These are phyloP conservation scores for Pseudopithomyces maydicus DNA, from an alignment of 2,329 filamentous ascomycete species.

Conservation along the genomic window DNA sequence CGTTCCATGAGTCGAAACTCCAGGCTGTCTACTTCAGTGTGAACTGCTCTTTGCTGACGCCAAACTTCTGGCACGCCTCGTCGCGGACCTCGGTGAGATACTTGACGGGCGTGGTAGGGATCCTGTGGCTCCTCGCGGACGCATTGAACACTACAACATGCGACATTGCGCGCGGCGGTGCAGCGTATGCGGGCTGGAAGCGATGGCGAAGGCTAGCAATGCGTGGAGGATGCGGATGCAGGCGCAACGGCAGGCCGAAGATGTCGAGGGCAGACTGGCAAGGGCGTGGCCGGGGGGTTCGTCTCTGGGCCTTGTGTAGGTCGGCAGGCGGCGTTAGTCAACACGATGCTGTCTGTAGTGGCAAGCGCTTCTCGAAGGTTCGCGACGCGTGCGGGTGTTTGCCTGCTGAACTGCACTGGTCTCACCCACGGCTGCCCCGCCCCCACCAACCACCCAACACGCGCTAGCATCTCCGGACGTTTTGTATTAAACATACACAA, in stretches of 20 bases:
- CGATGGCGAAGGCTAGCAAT: constrained; percentile 28
- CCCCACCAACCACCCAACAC: constrained; percentile 18
- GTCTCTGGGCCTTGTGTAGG: neutral
- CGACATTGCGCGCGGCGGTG: constrained; percentile 69
- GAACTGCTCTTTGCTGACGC: constrained; percentile 73
- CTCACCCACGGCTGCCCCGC: constrained; percentile 13
- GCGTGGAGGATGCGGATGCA: constrained; percentile 32
- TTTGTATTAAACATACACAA: constrained; percentile 1
- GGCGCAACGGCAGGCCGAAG: constrained; percentile 32
- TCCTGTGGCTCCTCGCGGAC: constrained; percentile 73
- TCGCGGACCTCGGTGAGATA: constrained; percentile 84
- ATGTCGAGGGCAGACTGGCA: no score
- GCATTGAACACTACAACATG: constrained; percentile 88
- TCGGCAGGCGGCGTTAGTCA: neutral
- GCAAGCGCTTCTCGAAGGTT: constrained; percentile 32
- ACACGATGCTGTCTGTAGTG: neutral
- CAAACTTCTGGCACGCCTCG: constrained; percentile 85
- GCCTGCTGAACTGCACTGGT: constrained; percentile 18
- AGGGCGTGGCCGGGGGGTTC: no score
- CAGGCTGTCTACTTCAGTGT: constrained; percentile 71
- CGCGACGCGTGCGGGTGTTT: constrained; percentile 15
- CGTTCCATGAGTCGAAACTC: neutral
- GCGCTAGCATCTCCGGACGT: constrained; percentile 6
- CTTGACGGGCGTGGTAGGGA: constrained; percentile 83
- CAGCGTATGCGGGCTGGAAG: constrained; percentile 32